Evolutionary conservation across 305 asterid genomes (phyloP).

Genomic region (Fraxinus baroniana): DNA sequence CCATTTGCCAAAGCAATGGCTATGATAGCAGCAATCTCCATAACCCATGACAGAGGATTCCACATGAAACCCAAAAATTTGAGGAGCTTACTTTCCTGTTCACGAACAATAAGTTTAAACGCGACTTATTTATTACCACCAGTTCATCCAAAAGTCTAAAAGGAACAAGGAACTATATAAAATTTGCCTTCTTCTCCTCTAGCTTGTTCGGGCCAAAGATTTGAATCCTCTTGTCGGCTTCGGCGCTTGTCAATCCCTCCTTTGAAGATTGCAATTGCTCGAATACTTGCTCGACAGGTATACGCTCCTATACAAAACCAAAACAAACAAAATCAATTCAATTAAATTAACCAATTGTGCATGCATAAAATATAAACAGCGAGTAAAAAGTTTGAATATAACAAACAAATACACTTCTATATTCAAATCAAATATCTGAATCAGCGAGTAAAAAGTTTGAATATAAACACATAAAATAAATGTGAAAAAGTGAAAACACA

Average conservation of each 20-base stretch:
- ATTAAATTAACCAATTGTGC: background rate
- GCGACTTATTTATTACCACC: background rate
- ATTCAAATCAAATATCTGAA: background rate
- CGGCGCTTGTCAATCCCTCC: conserved; percentile 39
- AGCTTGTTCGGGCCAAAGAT: conserved; percentile 37
- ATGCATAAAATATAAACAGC: background rate
- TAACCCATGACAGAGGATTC: conserved; percentile 78
- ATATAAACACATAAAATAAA: background rate
- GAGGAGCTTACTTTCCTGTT: conserved; percentile 49
- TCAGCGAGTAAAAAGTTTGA: background rate
- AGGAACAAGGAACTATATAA: background rate
- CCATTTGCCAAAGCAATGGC: conserved; percentile 57
- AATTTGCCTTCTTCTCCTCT: conserved; percentile 35
- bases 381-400: too few species aligned
- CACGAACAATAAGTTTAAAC: background rate
- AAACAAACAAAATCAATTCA: background rate
- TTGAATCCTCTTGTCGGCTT: conserved; percentile 31
- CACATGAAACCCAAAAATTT: conserved; percentile 75
- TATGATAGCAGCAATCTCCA: conserved; percentile 68
- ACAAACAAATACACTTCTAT: too few species aligned
- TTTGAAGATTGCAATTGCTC: conserved; percentile 34
- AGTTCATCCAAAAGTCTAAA: background rate
- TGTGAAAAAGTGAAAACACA: background rate
- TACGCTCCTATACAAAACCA: conserved; percentile 24
- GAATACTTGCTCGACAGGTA: conserved; percentile 37